Evolutionary conservation across 2,329 filamentous ascomycete genomes (phyloP).

Genomic region (Ophiocordyceps camponoti-leonardi): DNA sequence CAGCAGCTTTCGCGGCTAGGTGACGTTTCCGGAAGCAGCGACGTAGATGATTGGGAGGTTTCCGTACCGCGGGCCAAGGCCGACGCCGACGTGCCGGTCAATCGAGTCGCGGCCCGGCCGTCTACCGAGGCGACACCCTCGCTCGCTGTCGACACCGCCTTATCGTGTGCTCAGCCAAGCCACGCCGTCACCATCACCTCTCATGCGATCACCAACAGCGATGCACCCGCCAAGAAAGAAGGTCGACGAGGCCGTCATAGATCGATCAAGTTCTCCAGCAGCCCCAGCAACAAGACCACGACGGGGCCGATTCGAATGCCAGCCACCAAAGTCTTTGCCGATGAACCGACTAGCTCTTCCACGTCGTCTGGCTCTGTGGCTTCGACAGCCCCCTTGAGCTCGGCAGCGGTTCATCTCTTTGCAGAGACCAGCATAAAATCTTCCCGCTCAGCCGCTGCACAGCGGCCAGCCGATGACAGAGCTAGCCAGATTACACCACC

Average conservation of each 20-base stretch:
- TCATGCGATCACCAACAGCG: not conserved
- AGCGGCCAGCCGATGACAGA: not conserved
- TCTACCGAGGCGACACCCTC: conserved; percentile 4
- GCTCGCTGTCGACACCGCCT: conserved; percentile 9
- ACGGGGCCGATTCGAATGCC: conserved; percentile 6
- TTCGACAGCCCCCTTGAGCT: conserved; percentile 7
- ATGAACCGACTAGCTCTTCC: conserved; percentile 8
- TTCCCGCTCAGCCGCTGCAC: not conserved
- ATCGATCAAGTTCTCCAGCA: conserved; percentile 7
- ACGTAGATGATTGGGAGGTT: conserved; percentile 18
- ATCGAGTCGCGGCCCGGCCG: conserved; percentile 7
- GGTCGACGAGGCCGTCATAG: conserved; percentile 10
- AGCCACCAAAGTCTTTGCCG: conserved; percentile 7
- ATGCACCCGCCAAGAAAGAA: not conserved
- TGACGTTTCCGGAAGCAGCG: conserved; percentile 6
- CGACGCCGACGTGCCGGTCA: conserved; percentile 7
- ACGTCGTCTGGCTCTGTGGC: conserved; percentile 13
- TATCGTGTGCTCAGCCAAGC: conserved; percentile 14
- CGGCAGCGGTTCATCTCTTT: not conserved
- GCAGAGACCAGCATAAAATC: not conserved
- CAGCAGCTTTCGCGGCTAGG: not conserved
- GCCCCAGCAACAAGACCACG: conserved; percentile 1
- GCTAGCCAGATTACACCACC: not conserved
- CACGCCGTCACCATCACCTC: conserved; percentile 8
- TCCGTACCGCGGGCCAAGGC: conserved; percentile 13